phyloP scores from a whole-genome alignment of 139 green algal species.

The Volvox reticuliferus region DNA sequence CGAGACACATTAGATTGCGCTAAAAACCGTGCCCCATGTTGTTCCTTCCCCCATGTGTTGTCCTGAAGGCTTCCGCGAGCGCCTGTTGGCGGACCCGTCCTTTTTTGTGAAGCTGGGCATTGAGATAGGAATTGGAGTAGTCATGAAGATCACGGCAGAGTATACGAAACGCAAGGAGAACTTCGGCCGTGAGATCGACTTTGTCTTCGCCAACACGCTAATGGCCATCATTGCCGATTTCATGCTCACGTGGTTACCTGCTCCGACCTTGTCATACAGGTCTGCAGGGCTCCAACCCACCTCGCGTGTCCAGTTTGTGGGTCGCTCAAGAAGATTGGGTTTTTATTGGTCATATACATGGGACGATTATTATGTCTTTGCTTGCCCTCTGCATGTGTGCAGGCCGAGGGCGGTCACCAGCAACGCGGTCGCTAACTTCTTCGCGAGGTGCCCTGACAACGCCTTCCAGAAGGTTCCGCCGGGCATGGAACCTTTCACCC shows the following conservation, averaged over 20 bases:
- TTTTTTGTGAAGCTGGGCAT: conserved; percentile 95
- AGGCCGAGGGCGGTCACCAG: conserved; percentile 27
- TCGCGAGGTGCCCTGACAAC: conserved; percentile 95
- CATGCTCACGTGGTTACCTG: conserved; percentile 98
- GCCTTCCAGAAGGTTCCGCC: conserved; percentile 91
- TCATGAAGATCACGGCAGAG: conserved; percentile 92
- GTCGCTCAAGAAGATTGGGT: too few relatives aligned
- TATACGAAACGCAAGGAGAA: conserved; percentile 75
- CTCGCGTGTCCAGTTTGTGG: too few relatives aligned
- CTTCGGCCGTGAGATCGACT: conserved; percentile 80
- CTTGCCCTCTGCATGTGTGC: neutral
- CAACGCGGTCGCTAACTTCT: conserved; percentile 65
- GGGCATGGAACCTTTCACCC: conserved; percentile 79
- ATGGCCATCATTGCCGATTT: conserved; percentile 99
- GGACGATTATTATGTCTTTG: too few relatives aligned
- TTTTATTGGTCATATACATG: too few relatives aligned
- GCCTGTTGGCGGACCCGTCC: conserved; percentile 91
- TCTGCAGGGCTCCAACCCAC: neutral
- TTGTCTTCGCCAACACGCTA: conserved; percentile 95
- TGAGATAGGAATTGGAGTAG: conserved; percentile 94
- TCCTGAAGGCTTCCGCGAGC: conserved; percentile 89
- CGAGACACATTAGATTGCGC: too few relatives aligned
- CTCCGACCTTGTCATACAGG: conserved; percentile 85
- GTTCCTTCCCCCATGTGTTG: neutral
- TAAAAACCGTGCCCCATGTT: neutral